Evolutionary conservation across 805 yeast species (phyloP).

Genomic region (Sungouiozyma ichnusensis): DNA sequence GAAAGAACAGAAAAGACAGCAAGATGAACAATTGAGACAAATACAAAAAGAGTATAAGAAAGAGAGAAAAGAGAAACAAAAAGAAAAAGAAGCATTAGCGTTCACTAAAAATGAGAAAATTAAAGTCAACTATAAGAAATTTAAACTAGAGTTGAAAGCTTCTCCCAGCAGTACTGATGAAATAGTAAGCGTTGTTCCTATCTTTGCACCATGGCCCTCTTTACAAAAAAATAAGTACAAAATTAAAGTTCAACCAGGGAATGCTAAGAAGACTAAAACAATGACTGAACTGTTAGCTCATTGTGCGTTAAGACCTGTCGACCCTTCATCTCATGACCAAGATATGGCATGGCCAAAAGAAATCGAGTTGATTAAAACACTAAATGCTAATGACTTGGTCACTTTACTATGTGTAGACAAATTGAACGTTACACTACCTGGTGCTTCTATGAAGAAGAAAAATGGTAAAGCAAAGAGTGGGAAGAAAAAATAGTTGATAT

Average conservation of each 20-base stretch:
- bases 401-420: slow-evolving; percentile 63
- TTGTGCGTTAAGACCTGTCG: slow-evolving; percentile 43
- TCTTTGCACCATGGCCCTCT: slow-evolving; percentile 90
- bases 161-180: slow-evolving; percentile 34
- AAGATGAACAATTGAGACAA: slow-evolving; percentile 28
- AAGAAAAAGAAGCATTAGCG: slow-evolving; percentile 28
- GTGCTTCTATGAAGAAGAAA: slow-evolving; percentile 21
- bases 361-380: slow-evolving; percentile 41
- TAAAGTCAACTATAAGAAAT: slow-evolving; percentile 36
- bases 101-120: slow-evolving; percentile 31
- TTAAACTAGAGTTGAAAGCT: slow-evolving; percentile 30
- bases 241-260: slow-evolving; percentile 69
- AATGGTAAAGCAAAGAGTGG: slow-evolving; percentile 4
- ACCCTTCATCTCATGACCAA: slow-evolving; percentile 33
- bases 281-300: slow-evolving; percentile 55
- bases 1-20: slow-evolving; percentile 29
- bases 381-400: slow-evolving; percentile 58
- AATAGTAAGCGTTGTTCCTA: slow-evolving; percentile 59
- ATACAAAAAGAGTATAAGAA: slow-evolving; percentile 27
- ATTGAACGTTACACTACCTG: slow-evolving; percentile 53
- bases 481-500: neutral
- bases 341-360: slow-evolving; percentile 64
- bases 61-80: slow-evolving; percentile 30
- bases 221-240: slow-evolving; percentile 66
- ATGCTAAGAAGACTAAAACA: slow-evolving; percentile 81